Evolutionary conservation across 2,329 filamentous ascomycete species (phyloP).

Genomic region (Thielaviopsis cerberus): DNA sequence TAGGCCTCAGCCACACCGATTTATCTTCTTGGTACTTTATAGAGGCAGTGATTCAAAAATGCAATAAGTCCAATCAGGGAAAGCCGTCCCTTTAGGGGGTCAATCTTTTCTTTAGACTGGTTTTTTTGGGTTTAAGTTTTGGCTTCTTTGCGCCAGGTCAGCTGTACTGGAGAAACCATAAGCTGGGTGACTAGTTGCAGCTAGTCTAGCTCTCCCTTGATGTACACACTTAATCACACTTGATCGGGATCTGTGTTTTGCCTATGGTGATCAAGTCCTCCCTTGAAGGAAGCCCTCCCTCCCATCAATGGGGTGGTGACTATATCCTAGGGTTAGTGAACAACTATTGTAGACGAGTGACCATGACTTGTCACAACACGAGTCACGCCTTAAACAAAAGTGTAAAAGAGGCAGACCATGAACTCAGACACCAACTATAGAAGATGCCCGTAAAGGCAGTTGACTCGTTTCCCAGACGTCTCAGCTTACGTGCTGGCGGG

Average conservation of each 20-base stretch:
- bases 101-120: background rate
- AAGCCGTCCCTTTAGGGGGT: background rate
- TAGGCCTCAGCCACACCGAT: background rate
- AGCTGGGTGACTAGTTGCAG: background rate
- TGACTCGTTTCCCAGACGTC: background rate
- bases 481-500: background rate
- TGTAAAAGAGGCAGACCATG: background rate
- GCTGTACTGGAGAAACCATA: background rate
- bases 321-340: background rate
- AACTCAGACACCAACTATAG: background rate
- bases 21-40: background rate
- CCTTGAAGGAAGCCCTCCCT: background rate
- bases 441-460: background rate
- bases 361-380: background rate
- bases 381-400: background rate
- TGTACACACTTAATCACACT: background rate
- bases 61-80: background rate
- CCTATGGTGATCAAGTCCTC: background rate
- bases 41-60: background rate
- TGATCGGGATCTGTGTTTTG: background rate
- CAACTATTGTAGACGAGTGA: no score
- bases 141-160: background rate
- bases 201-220: background rate
- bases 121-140: background rate
- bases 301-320: background rate